These are phyloP conservation scores for Lophiotrema nucula DNA, from an alignment of 495 filamentous ascomycete genomes.

Conservation along the genomic window DNA sequence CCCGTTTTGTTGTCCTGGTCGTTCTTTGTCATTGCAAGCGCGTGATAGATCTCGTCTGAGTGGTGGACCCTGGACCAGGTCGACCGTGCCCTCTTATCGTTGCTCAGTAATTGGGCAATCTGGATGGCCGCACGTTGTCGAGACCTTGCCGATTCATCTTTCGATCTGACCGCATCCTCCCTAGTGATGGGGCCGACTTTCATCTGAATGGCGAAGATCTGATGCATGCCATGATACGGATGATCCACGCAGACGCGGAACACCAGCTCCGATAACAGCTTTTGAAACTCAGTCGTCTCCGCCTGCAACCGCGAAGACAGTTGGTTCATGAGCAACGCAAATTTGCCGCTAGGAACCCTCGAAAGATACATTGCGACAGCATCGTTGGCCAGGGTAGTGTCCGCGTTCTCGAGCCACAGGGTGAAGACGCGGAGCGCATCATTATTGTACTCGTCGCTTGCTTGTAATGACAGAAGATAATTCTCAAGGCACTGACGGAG, in stretches of 20 bases:
- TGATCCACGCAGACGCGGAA: constrained; percentile 84
- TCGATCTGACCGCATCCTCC: constrained; percentile 56
- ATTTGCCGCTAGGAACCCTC: constrained; percentile 83
- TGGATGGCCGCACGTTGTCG: constrained; percentile 68
- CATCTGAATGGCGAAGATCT: constrained; percentile 68
- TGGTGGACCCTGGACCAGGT: constrained; percentile 68
- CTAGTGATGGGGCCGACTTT: constrained; percentile 32
- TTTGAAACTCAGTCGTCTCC: constrained; percentile 66
- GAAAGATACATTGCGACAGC: constrained; percentile 68
- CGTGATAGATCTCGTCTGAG: constrained; percentile 70
- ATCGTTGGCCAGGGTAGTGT: constrained; percentile 67
- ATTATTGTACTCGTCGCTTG: constrained; percentile 83
- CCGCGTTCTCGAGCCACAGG: constrained; percentile 84
- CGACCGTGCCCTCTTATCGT: constrained; percentile 44
- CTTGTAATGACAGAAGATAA: constrained; percentile 79
- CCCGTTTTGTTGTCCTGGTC: constrained; percentile 66
- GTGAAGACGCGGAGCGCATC: constrained; percentile 93
- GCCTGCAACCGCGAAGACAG: constrained; percentile 85
- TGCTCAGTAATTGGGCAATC: constrained; percentile 60
- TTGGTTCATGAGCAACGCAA: constrained; percentile 92
- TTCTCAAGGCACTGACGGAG: constrained; percentile 87
- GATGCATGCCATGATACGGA: constrained; percentile 94
- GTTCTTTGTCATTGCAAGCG: constrained; percentile 64
- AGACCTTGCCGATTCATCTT: constrained; percentile 67
- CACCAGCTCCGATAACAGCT: constrained; percentile 66